Evolutionary conservation across 768 basidiomycete genomes (phyloP), one percentile per base, ranked within the genome.

Genomic region (Gymnopilus junonius): DNA sequence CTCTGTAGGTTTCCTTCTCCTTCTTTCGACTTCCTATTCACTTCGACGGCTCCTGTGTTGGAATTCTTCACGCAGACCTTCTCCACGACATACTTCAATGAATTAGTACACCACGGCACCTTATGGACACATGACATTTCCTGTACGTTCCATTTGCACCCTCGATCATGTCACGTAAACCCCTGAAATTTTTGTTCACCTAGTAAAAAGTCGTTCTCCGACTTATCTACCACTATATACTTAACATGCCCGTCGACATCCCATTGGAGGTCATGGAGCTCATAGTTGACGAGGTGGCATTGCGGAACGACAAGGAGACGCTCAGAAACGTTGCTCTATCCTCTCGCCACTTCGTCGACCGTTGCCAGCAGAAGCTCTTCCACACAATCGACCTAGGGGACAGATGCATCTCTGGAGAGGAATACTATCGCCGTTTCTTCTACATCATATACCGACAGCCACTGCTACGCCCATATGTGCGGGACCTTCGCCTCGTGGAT

Each of bases 341-440:
- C 2, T 65, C 61, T 1, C 59, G 61, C 31, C 39, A 37, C 31
- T 69, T 67, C 51, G 61, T 65, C 25, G 51, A 61, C 15, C 61
- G 55, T 11, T 65, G 64, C 59, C 68, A 67, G 56, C 63, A 63
- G 29, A 53, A 65, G 17, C 67, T 71, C 27, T 65, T 71, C 58
- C 68, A 63, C 59, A 68, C 64, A 29, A 62, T 71, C 62, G 65
- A 71, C 48, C 64, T 71, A 10, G 70, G 65, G 7, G 70, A 71
- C 64, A 54, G 58, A n/a, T 67, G 66, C 42, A 65, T 71, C 7
- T 63, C 66, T n/a, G 70, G 70, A 0, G 61, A 65, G 53, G 48
- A 61, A 15, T 69, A 69, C 60, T 71, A 71, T 45, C 59, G 62
- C 4, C 61, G 65, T 3, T 63, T 71, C 27, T 60, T 58, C 59